phyloP scores from a whole-genome alignment of 1,284 basidiomycete genomes.

The Leccinum cinnamomeum region DNA sequence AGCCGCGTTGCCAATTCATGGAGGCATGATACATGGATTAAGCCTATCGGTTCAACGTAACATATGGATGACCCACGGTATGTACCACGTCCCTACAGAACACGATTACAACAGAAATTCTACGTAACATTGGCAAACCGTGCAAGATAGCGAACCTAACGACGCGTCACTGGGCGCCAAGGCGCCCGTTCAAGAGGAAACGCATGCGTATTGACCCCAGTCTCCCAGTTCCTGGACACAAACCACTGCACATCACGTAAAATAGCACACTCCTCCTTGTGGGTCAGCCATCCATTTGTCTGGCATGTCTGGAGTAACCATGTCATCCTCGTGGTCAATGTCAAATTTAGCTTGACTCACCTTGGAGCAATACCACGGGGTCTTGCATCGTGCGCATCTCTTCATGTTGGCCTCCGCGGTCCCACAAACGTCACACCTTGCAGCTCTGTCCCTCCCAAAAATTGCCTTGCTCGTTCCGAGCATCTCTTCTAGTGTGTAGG shows the following conservation, averaged over 20 bases:
- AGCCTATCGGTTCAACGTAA: slow-evolving; percentile 4
- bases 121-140: neutral
- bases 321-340: slow-evolving; percentile 9
- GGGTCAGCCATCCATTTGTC: slow-evolving; percentile 22
- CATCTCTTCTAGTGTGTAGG: slow-evolving; percentile 30
- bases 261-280: slow-evolving; percentile 26
- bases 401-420: slow-evolving; percentile 24
- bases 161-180: slow-evolving; percentile 15
- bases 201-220: slow-evolving; percentile 9
- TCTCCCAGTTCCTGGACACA: slow-evolving; percentile 31
- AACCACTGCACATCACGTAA: slow-evolving; percentile 34
- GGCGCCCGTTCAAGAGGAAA: slow-evolving; percentile 24
- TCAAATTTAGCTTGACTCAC: slow-evolving; percentile 11
- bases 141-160: slow-evolving; percentile 10
- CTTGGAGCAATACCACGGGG: slow-evolving; percentile 34
- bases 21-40: neutral
- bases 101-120: neutral
- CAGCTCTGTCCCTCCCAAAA: slow-evolving; percentile 21
- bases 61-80: slow-evolving; percentile 5
- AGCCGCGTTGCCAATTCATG: neutral
- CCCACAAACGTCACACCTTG: slow-evolving; percentile 27
- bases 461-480: slow-evolving; percentile 26
- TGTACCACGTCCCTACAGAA: neutral
- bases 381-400: slow-evolving; percentile 31
- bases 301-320: slow-evolving; percentile 25